phyloP scores from a whole-genome alignment of 202 grass and related monocot genomes.

The Dendrocalamus latiflorus region DNA sequence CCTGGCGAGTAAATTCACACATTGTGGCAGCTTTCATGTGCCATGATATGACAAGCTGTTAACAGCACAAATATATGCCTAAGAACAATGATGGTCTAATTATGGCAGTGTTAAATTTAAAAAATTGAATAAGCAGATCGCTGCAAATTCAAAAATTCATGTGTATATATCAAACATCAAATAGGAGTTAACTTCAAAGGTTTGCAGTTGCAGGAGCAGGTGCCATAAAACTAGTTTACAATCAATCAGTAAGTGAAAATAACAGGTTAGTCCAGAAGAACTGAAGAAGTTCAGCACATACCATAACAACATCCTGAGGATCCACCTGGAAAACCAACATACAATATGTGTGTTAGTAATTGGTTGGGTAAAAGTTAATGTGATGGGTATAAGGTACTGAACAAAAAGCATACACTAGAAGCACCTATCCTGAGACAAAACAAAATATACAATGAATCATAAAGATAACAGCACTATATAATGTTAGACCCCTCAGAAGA shows the following conservation, averaged over 20 bases:
- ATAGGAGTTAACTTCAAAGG: background rate
- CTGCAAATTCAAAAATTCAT: background rate
- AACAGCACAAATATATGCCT: conserved; percentile 34
- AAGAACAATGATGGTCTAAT: background rate
- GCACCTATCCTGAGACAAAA: background rate
- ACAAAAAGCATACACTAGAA: background rate
- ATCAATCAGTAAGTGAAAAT: conserved; percentile 12
- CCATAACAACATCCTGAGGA: conserved; percentile 98
- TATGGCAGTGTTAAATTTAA: background rate
- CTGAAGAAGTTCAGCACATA: conserved; percentile 33
- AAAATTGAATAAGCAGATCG: background rate
- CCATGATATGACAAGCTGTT: conserved; percentile 98
- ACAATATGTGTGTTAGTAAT: conserved; percentile 25
- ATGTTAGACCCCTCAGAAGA: too few species aligned
- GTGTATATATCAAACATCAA: conserved; percentile 1
- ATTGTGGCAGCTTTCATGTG: conserved; percentile 99
- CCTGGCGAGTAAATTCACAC: conserved; percentile 94
- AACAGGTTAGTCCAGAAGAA: conserved; percentile 5
- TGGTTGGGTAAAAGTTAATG: background rate
- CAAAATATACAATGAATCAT: background rate
- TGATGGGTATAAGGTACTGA: background rate
- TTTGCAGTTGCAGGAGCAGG: background rate
- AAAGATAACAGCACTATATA: background rate
- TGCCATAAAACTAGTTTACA: conserved; percentile 14
- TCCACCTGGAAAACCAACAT: conserved; percentile 75